phyloP scores from a whole-genome alignment of 192 early-diverging fungal species.

The Coemansia sp. region DNA sequence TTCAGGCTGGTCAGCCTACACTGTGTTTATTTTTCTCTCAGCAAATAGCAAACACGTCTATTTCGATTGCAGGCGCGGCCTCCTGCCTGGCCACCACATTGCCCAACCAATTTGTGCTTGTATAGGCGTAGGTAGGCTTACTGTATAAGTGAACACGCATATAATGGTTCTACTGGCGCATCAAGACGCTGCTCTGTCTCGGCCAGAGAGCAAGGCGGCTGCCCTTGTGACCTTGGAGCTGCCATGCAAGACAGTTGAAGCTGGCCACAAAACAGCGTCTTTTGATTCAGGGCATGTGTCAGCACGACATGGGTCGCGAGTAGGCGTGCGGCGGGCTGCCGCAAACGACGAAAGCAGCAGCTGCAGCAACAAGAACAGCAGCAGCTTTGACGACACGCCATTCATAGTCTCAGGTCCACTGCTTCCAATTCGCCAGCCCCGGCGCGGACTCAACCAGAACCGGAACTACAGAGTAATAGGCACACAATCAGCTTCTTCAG shows the following conservation, averaged over 20 bases:
- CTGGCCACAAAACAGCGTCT: slow-evolving; percentile 14
- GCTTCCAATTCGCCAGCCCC: slow-evolving; percentile 43
- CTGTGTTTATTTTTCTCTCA: background rate
- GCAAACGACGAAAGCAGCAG: slow-evolving; percentile 9
- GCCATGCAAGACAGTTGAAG: background rate
- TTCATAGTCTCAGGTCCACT: slow-evolving; percentile 48
- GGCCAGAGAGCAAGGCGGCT: slow-evolving; percentile 9
- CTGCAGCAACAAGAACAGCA: slow-evolving; percentile 16
- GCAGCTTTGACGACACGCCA: slow-evolving; percentile 31
- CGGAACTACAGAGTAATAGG: slow-evolving; percentile 47
- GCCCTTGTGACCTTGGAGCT: slow-evolving; percentile 13
- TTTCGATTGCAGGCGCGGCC: background rate
- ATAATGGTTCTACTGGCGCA: slow-evolving; percentile 28
- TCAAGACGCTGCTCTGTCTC: slow-evolving; percentile 14
- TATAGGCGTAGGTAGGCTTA: background rate
- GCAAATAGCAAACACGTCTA: background rate
- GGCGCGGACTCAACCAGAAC: slow-evolving; percentile 39
- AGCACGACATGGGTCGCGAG: background rate
- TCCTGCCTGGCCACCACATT: background rate
- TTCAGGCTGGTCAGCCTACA: background rate
- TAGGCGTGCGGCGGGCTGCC: background rate
- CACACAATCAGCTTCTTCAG: slow-evolving; percentile 18
- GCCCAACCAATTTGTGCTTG: background rate
- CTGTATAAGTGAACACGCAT: background rate
- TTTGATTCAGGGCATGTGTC: slow-evolving; percentile 16